These are phyloP conservation scores for Cenchrus americanus DNA, from an alignment of 176 grass and related monocot species.

Conservation along the genomic window DNA sequence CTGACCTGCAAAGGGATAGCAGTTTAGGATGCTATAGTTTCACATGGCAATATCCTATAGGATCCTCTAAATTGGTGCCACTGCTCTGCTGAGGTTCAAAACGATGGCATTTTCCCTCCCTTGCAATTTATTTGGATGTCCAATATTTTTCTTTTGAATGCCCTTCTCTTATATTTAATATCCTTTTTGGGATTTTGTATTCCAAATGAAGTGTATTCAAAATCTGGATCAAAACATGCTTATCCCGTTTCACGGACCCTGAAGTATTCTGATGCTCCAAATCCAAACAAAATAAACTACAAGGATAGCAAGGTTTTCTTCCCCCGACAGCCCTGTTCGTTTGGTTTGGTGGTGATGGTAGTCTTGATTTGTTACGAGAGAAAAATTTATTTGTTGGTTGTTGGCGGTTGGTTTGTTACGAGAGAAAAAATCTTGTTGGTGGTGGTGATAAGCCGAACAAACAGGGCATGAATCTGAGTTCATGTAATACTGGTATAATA, in stretches of 20 bases:
- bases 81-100: too few relatives aligned
- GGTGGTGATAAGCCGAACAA: too few relatives aligned
- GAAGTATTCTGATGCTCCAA: neutral
- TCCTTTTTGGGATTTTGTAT: neutral
- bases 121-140: neutral
- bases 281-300: neutral
- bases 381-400: too few relatives aligned
- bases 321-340: too few relatives aligned
- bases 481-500: neutral
- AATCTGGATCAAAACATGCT: neutral
- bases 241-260: neutral
- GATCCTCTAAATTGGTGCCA: neutral
- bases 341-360: too few relatives aligned
- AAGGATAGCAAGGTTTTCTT: neutral
- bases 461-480: neutral
- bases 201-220: neutral
- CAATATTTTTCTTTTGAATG: neutral
- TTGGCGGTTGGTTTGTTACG: too few relatives aligned
- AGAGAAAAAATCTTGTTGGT: too few relatives aligned
- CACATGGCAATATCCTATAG: neutral
- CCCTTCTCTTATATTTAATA: neutral
- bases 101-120: neutral
- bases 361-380: too few relatives aligned
- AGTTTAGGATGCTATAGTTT: neutral
- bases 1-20: neutral